Evolutionary conservation across 2,329 filamentous ascomycete species (phyloP), one percentile per base, ranked within the genome.

Genomic region (Pyrenophora tritici-repentis): DNA sequence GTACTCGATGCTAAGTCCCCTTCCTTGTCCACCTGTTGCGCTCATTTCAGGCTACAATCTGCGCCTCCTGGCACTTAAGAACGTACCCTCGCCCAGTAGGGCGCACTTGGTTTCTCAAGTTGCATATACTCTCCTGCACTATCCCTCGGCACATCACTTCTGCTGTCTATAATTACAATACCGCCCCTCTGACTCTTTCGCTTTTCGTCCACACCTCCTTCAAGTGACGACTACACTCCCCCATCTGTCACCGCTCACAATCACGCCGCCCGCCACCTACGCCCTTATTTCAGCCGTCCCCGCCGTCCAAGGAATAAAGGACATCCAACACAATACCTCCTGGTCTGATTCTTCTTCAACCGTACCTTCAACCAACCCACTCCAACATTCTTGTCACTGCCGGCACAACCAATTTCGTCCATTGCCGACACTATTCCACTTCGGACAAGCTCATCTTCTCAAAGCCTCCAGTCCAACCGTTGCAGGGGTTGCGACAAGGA

Each of bases 41-140:
- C 56, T 42, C 57, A 58, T 59, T 59, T 66, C 66, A 71, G 69
- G 67, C 69, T 71, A 56, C 69, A 66, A 45, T 63, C 61, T 56
- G 55, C 55, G 53, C 62, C 56, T 49, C 55, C 58, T 54, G 53
- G 43, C 61, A 63, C 64, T 63, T 66, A 69, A 68, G 39, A 62
- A 52, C 58, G 48, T 46, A 41, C 42, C 55, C 43, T 47, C 47
- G 57, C 53, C 65, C 62, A 56, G 59, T 58, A 65, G 51, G 54
- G 58, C 61, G 52, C 57, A 42, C 43, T 59, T 57, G 58, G 47
- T 47, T 59, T 58, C 45, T 63, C 38, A 39, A 54, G 63, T 58
- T 58, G 46, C 55, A 50, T 43, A 10, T 43, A 10, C 33, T 9
- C 20, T 32, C 56, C 62, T 65, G 61, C 64, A 65, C 53, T 53